phyloP scores from a whole-genome alignment of 1,284 basidiomycete genomes.

The Moesziomyces globuligerus region DNA sequence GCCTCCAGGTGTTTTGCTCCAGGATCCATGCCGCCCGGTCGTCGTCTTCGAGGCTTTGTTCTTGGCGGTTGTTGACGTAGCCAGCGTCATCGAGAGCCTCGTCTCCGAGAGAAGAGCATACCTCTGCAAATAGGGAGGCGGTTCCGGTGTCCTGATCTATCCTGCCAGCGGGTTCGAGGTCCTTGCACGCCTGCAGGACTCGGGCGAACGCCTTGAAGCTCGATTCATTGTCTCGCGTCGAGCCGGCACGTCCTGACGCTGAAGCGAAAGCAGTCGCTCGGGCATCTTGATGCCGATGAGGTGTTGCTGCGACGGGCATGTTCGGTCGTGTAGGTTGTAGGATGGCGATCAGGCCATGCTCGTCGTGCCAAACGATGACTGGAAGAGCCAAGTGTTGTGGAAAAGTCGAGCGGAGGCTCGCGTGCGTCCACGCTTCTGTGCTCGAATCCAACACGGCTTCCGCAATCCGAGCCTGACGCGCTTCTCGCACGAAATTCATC shows the following conservation, averaged over 20 bases:
- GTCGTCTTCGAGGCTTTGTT: constrained; percentile 38
- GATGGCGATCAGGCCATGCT: not conserved
- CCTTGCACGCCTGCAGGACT: constrained; percentile 46
- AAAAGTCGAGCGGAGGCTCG: not conserved
- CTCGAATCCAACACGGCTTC: no score
- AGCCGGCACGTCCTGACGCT: constrained; percentile 12
- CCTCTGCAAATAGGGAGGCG: constrained; percentile 56
- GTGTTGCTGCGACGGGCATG: constrained; percentile 20
- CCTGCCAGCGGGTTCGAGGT: constrained; percentile 40
- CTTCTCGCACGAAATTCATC: constrained; percentile 20
- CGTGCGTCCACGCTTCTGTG: constrained; percentile 6
- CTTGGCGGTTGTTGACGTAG: constrained; percentile 17
- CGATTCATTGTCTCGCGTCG: constrained; percentile 29
- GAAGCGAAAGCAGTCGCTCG: constrained; percentile 26
- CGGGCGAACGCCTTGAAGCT: constrained; percentile 59
- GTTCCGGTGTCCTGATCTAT: constrained; percentile 51
- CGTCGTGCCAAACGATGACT: not conserved
- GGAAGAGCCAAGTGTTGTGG: constrained; percentile 29
- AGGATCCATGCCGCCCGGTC: constrained; percentile 48
- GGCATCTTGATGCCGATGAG: constrained; percentile 8
- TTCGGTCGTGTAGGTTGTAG: not conserved
- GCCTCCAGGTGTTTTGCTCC: constrained; percentile 58
- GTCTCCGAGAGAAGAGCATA: constrained; percentile 42
- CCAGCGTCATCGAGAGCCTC: constrained; percentile 50
- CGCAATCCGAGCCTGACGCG: constrained; percentile 30